Evolutionary conservation across 2,329 filamentous ascomycete genomes (phyloP), one percentile per base, ranked within the genome.

Genomic region (Colletotrichum euphorbiae): DNA sequence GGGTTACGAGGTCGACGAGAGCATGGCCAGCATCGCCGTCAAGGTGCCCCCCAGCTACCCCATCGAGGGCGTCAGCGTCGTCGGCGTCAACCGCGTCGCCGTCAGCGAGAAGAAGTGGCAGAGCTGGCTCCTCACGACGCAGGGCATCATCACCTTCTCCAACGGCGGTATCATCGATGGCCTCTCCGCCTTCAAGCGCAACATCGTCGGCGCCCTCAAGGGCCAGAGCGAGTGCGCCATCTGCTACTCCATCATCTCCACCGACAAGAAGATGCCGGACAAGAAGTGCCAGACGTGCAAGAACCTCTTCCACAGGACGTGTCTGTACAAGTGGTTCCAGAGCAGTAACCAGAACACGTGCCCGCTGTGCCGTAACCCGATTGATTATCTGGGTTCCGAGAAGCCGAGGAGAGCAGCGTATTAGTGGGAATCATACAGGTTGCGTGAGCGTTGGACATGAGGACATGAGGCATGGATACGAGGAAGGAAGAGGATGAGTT

Each of bases 241-340:
- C 76, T 98, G 95, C 83, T 98, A 98, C 82, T 94, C 91, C 68
- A 94, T 99, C 75, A 93, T 99, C 71, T 93, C 93, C 17, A 89
- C 88, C 7, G 94, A 98, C 78, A 93, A 93, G 83, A 91, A 92
- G 79, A 89, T 97, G 78, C 96, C 96, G 0, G 95, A 96, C 78
- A 98, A 98, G 85, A 86, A 89, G 62, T 99, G 96, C 78, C 85
- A 87, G 52, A 98, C 95, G 1, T 99, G 96, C 85, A 95, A 94
- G 84, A 95, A 99, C 80, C 83, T 92, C 60, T 99, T 98, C 83
- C 96, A 99, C 80, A 87, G 91, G 1, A 88, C 88, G 2, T 99
- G 96, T 81, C 80, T 99, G 80, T 97, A 93, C 83, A 94, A 95
- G 80, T 99, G 96, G 96, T 98, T 99, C 84, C 92, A 93, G 84